phyloP scores from a whole-genome alignment of 2,329 filamentous ascomycete species.

The Fusarium equiseti region DNA sequence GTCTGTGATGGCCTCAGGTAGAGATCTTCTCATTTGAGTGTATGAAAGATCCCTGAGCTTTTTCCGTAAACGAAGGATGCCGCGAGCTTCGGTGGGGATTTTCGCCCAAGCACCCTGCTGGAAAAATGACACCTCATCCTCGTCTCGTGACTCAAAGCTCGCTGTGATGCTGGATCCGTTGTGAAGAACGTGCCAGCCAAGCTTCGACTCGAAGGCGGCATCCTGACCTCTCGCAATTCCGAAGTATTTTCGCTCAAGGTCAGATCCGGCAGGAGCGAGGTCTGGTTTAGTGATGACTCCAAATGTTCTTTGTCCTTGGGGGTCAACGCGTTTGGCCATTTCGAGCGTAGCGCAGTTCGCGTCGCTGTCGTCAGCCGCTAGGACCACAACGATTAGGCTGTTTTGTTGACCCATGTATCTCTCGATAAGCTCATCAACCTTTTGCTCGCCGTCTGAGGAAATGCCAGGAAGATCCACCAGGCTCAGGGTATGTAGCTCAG shows the following conservation, averaged over 20 bases:
- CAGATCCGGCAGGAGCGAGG: neutral
- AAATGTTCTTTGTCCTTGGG: neutral
- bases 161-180: neutral
- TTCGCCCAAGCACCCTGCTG: neutral
- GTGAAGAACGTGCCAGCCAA: neutral
- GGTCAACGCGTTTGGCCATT: neutral
- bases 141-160: neutral
- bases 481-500: neutral
- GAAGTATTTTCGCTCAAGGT: slow-evolving; percentile 7
- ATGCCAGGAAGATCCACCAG: neutral
- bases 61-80: slow-evolving; percentile 50
- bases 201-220: neutral
- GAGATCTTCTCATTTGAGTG: slow-evolving; percentile 46
- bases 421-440: neutral
- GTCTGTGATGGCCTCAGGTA: slow-evolving; percentile 44
- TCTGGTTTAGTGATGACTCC: neutral
- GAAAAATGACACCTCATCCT: neutral
- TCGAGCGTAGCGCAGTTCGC: neutral
- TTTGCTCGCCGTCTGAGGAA: neutral
- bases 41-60: slow-evolving; percentile 52
- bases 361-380: neutral
- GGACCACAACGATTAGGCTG: neutral
- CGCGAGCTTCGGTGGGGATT: slow-evolving; percentile 46
- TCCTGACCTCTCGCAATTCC: neutral
- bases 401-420: neutral